phyloP scores from a whole-genome alignment of 2,329 filamentous ascomycete genomes.

The Ascosphaera pollenicola region DNA sequence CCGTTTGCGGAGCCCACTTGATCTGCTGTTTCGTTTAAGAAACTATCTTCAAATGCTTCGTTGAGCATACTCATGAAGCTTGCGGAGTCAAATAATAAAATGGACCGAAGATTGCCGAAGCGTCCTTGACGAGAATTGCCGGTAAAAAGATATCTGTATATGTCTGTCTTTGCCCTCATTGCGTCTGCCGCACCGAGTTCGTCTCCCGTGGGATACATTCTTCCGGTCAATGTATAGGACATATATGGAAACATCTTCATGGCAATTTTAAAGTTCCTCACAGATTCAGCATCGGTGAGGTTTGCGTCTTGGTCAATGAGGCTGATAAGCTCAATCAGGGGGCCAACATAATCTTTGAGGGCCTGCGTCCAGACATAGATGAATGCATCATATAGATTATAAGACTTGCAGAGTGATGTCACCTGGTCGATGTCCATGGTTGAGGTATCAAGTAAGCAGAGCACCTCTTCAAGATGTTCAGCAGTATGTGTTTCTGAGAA shows the following conservation, averaged over 20 bases:
- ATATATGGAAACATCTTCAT: slow-evolving; percentile 90
- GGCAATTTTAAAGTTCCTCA: slow-evolving; percentile 38
- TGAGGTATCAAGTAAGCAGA: slow-evolving; percentile 74
- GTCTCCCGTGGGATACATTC: slow-evolving; percentile 75
- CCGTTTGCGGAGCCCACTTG: slow-evolving; percentile 43
- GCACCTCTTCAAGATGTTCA: slow-evolving; percentile 69
- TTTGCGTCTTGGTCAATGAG: slow-evolving; percentile 25
- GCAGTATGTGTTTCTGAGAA: slow-evolving; percentile 58
- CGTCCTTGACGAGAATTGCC: slow-evolving; percentile 56
- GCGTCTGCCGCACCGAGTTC: slow-evolving; percentile 51
- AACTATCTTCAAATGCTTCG: slow-evolving; percentile 89
- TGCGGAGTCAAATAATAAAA: slow-evolving; percentile 71
- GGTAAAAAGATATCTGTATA: slow-evolving; percentile 89
- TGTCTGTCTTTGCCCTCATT: slow-evolving; percentile 55
- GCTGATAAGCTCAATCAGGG: slow-evolving; percentile 59
- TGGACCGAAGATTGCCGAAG: slow-evolving; percentile 65
- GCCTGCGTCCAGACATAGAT: slow-evolving; percentile 96
- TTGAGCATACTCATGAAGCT: slow-evolving; percentile 92
- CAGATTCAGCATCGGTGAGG: slow-evolving; percentile 25
- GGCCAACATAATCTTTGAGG: slow-evolving; percentile 71
- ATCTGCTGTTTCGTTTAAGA: slow-evolving; percentile 61
- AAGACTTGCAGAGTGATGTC: slow-evolving; percentile 71
- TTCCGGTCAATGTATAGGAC: slow-evolving; percentile 72
- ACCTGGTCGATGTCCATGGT: slow-evolving; percentile 91
- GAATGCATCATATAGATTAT: slow-evolving; percentile 81